phyloP scores from a whole-genome alignment of 441 rosid species.

The Eruca vesicaria region DNA sequence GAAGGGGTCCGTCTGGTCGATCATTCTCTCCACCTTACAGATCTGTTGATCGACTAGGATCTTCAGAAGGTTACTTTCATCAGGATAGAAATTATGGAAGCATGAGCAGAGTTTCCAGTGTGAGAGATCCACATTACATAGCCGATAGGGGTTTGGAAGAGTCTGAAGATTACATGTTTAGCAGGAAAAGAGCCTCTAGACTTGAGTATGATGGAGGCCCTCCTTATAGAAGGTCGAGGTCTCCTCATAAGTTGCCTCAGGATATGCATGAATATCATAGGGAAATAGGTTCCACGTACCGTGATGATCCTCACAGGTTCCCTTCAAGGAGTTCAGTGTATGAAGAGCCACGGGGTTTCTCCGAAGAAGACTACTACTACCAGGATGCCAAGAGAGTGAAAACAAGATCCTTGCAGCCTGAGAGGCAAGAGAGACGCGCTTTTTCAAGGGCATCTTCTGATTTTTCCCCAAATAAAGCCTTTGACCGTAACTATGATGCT shows the following conservation, averaged over 20 bases:
- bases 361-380: slow-evolving; percentile 61
- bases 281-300: slow-evolving; percentile 46
- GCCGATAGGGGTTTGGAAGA: slow-evolving; percentile 52
- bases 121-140: slow-evolving; percentile 52
- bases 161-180: slow-evolving; percentile 51
- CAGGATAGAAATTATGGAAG: slow-evolving; percentile 52
- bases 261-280: slow-evolving; percentile 55
- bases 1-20: slow-evolving; percentile 48
- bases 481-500: slow-evolving; percentile 47
- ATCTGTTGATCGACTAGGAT: slow-evolving; percentile 49
- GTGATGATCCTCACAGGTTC: slow-evolving; percentile 46
- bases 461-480: slow-evolving; percentile 51
- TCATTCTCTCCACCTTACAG: slow-evolving; percentile 60
- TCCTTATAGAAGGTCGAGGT: slow-evolving; percentile 48
- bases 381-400: slow-evolving; percentile 71
- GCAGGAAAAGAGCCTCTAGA: slow-evolving; percentile 50
- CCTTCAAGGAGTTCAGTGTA: slow-evolving; percentile 45
- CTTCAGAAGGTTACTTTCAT: slow-evolving; percentile 49
- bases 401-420: slow-evolving; percentile 62
- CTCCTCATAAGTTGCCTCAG: slow-evolving; percentile 49
- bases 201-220: slow-evolving; percentile 41
- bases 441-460: slow-evolving; percentile 54
- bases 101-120: slow-evolving; percentile 41
- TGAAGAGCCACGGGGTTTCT: slow-evolving; percentile 79
- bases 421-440: slow-evolving; percentile 55